Evolutionary conservation across 768 basidiomycete genomes (phyloP).

Genomic region (Boletus reticulatus): DNA sequence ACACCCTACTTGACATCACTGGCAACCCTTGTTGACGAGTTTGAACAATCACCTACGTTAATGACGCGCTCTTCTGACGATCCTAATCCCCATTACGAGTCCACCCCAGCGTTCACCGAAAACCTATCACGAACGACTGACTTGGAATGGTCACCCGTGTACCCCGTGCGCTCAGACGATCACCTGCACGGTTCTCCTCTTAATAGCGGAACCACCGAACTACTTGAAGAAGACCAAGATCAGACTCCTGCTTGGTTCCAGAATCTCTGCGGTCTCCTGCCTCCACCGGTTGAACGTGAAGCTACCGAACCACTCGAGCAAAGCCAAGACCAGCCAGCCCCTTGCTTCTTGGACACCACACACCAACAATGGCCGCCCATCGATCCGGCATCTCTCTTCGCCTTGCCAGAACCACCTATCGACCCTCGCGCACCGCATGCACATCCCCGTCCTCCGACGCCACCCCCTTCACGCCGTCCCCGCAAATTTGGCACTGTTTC

Average conservation of each 20-base stretch:
- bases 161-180: background rate
- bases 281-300: background rate
- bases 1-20: background rate
- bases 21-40: constrained; percentile 2
- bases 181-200: background rate
- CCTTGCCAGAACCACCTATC: background rate
- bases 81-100: background rate
- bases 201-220: background rate
- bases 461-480: background rate
- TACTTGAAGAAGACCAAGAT: background rate
- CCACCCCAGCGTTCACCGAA: background rate
- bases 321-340: background rate
- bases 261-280: background rate
- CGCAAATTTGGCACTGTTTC: background rate
- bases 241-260: background rate
- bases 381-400: background rate
- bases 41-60: constrained; percentile 8
- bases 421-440: background rate
- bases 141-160: background rate
- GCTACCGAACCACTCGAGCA: background rate
- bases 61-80: background rate
- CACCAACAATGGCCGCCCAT: background rate
- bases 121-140: background rate
- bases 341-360: background rate
- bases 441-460: constrained; percentile 8